These are phyloP conservation scores for Penicillium hesseltinei DNA, from an alignment of 2,329 filamentous ascomycete species.

Conservation along the genomic window DNA sequence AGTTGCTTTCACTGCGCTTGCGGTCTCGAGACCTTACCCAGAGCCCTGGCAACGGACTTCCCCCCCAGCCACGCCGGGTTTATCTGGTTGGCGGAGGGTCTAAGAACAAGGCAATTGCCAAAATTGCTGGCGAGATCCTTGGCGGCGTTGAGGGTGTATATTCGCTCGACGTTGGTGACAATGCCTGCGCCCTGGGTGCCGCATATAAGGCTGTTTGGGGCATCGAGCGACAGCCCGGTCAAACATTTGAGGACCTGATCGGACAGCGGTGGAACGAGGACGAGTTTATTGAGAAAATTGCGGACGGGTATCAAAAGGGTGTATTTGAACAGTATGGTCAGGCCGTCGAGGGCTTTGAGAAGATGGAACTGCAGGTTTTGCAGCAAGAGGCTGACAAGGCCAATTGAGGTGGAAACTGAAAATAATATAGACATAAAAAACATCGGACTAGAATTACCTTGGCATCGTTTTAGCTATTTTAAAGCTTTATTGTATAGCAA, in stretches of 20 bases:
- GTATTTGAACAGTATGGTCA: constrained; percentile 75
- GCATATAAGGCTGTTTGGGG: constrained; percentile 98
- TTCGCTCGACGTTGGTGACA: constrained; percentile 88
- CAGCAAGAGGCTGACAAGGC: constrained; percentile 29
- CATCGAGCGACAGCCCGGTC: constrained; percentile 62
- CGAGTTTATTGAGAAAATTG: constrained; percentile 77
- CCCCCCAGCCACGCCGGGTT: constrained; percentile 80
- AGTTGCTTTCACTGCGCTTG: constrained; percentile 85
- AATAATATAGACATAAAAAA: background rate
- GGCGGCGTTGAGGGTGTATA: constrained; percentile 88
- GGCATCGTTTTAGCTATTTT: background rate
- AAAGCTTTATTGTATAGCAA: background rate
- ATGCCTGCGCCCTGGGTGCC: constrained; percentile 88
- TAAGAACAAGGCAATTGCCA: constrained; percentile 83
- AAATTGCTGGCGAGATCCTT: constrained; percentile 80
- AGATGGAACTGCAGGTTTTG: constrained; percentile 69
- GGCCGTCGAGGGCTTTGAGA: constrained; percentile 72
- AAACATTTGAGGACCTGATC: constrained; percentile 87
- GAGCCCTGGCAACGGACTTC: constrained; percentile 56
- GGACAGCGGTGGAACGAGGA: constrained; percentile 81
- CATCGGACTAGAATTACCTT: background rate
- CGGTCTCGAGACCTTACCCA: constrained; percentile 75
- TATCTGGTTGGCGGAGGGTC: constrained; percentile 94
- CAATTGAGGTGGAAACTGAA: background rate
- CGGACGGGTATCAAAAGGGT: constrained; percentile 72